These are phyloP conservation scores for Lentinula aciculospora DNA, from an alignment of 768 basidiomycete species.

Conservation along the genomic window DNA sequence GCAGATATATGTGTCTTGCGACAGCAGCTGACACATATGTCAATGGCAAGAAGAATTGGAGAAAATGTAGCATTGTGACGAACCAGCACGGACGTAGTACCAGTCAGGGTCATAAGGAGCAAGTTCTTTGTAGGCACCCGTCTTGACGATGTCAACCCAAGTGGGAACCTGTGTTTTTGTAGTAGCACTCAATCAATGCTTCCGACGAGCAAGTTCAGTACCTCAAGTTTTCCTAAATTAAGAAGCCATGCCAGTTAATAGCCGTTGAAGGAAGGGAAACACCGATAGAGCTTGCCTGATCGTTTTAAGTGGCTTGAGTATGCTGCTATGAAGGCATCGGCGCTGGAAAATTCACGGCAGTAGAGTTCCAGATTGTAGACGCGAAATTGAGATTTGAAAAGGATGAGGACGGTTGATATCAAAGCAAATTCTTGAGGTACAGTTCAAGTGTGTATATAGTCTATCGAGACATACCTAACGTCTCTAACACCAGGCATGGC, in stretches of 20 bases:
- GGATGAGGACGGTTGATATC: too few species aligned
- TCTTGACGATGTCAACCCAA: conserved; percentile 99
- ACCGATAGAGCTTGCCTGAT: conserved; percentile 82
- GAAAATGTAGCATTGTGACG: conserved; percentile 24
- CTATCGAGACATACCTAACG: conserved; percentile 48
- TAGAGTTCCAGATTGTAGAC: conserved; percentile 6
- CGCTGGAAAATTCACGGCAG: conserved; percentile 43
- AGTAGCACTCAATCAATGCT: background rate
- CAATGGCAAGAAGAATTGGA: background rate
- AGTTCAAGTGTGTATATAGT: background rate
- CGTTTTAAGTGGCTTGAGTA: conserved; percentile 97
- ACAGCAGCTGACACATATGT: conserved; percentile 64
- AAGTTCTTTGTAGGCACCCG: conserved; percentile 94
- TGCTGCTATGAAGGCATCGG: conserved; percentile 89
- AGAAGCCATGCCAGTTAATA: background rate
- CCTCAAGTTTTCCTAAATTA: conserved; percentile 1
- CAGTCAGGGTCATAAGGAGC: conserved; percentile 99
- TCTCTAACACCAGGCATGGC: conserved; percentile 83
- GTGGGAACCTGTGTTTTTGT: conserved; percentile 64
- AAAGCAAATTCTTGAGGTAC: background rate
- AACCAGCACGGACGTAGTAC: conserved; percentile 98
- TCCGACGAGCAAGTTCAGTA: background rate
- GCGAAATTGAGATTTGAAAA: background rate
- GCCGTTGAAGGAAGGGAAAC: background rate
- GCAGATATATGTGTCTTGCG: conserved; percentile 99